Percentiles rank a stretch among this genome's conserved stretches.
These are phyloP conservation scores for Dentipellis sp. DNA, from an alignment of 768 basidiomycete genomes.

Conservation along the genomic window DNA sequence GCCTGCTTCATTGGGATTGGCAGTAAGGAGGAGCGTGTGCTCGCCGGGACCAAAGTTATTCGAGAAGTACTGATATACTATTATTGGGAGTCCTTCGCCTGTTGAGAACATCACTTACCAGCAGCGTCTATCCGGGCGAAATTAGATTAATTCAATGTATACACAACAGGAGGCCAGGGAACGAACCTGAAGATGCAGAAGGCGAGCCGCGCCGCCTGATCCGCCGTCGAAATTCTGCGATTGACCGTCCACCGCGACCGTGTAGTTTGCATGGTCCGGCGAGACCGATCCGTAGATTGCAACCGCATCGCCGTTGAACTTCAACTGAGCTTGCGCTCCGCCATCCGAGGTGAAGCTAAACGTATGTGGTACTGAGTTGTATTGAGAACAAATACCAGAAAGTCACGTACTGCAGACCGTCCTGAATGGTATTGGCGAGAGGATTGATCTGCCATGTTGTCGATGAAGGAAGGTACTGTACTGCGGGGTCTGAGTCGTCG, in stretches of 20 bases:
- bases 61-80: constrained; percentile 28
- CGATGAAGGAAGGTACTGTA: constrained; percentile 30
- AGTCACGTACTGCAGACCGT: constrained; percentile 34
- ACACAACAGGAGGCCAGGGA: not conserved
- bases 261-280: constrained; percentile 39
- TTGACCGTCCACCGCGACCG: constrained; percentile 36
- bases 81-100: not conserved
- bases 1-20: constrained; percentile 15
- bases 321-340: constrained; percentile 33
- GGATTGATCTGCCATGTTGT: constrained; percentile 28
- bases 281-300: constrained; percentile 45
- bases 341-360: constrained; percentile 31
- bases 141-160: not conserved
- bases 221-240: constrained; percentile 26
- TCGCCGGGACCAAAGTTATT: constrained; percentile 27
- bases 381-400: not conserved
- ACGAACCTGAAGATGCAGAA: constrained; percentile 26
- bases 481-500: constrained; percentile 32
- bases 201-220: constrained; percentile 23
- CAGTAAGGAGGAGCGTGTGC: constrained; percentile 31
- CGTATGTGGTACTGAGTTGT: not conserved
- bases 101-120: constrained; percentile 12
- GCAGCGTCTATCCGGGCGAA: constrained; percentile 13
- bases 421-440: constrained; percentile 23
- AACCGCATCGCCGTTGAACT: constrained; percentile 43